Base-by-base conservation (phyloP, 1,139 yeast species). In the Yamadazyma mexicana region DNA sequence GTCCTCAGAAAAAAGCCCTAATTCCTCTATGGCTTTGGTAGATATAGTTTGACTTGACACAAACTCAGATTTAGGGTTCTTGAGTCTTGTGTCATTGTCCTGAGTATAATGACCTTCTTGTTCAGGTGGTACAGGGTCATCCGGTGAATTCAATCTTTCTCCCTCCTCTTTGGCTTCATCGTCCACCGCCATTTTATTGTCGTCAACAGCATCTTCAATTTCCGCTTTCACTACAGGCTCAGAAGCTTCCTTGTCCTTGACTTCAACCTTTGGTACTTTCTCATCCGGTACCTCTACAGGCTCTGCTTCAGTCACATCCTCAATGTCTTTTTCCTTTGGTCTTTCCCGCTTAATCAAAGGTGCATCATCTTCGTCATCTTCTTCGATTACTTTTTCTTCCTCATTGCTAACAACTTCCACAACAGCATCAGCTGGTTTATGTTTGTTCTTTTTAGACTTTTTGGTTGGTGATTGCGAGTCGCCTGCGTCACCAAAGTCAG, bases 21-120 rank as follows among this genome's bases (percentile, higher is more conserved):
- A 63, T 32, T 76, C 79, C 6, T 76, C 72, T 11, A 72, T 64
- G 0, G 91, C 88, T 2, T 83, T 79, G 3, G 78, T 70, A 0
- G 95, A 87, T 33, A 87, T 64, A 0, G 87, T 78, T 55, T 86
- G 94, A 0, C 87, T 70, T 1, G 80, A 69, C 3, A 86, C 94
- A 56, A 82, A 86, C 57, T 86, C 94, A 0, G 87, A 77, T 50
- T 84, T 84, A 1, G 95, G 94, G 54, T 85, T 85, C 48, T 79
- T 81, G 14, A 82, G 67, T 39, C 78, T 59, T 37, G 83, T 82
- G 61, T 78, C 87, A 52, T 74, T 76, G 33, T 75, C 66, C 29
- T 63, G 77, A 2, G 77, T 69, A 44, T 58, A 71, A 16, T 68
- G 67, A 1, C 75, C 85, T 31, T 62, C 62, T 48, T 71, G 77